These are phyloP conservation scores for Cubamyces lactineus DNA, from an alignment of 768 basidiomycete species.

Conservation along the genomic window DNA sequence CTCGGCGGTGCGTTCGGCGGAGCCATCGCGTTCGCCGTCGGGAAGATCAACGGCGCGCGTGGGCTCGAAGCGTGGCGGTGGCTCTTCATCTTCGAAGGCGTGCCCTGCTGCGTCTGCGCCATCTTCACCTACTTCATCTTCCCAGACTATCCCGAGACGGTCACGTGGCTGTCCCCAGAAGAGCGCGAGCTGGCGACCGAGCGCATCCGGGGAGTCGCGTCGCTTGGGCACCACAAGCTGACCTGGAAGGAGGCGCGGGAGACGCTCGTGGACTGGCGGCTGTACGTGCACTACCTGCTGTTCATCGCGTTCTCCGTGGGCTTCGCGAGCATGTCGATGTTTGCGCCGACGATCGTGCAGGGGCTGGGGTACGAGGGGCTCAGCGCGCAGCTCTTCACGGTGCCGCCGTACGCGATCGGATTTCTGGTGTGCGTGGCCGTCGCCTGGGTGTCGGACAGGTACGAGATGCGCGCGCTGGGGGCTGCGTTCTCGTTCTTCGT, in stretches of 20 bases:
- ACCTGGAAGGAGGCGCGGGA: conserved; percentile 41
- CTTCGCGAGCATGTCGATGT: conserved; percentile 51
- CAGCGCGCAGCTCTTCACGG: conserved; percentile 63
- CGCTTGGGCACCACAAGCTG: conserved; percentile 39
- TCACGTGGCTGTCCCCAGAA: conserved; percentile 20
- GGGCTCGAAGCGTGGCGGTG: conserved; percentile 36
- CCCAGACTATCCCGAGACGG: conserved; percentile 27
- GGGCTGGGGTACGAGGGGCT: conserved; percentile 59
- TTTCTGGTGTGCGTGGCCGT: conserved; percentile 31
- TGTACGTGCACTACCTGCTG: conserved; percentile 44
- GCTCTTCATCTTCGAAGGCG: conserved; percentile 48
- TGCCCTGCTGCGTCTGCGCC: conserved; percentile 21
- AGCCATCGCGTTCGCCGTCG: conserved; percentile 37
- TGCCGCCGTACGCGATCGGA: conserved; percentile 47
- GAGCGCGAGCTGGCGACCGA: conserved; percentile 41
- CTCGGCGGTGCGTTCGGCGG: conserved; percentile 37
- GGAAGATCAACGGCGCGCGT: conserved; percentile 32
- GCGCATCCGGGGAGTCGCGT: conserved; percentile 44
- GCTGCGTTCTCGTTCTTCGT: conserved; percentile 21
- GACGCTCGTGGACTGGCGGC: conserved; percentile 41
- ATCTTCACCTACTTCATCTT: conserved; percentile 15
- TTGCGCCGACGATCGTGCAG: conserved; percentile 73
- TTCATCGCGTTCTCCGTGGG: conserved; percentile 47
- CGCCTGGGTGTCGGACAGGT: conserved; percentile 26
- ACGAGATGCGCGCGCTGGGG: conserved; percentile 26